Conservation (phyloP, 2,329 filamentous ascomycete genomes). For the Orbilia quercus region DNA sequence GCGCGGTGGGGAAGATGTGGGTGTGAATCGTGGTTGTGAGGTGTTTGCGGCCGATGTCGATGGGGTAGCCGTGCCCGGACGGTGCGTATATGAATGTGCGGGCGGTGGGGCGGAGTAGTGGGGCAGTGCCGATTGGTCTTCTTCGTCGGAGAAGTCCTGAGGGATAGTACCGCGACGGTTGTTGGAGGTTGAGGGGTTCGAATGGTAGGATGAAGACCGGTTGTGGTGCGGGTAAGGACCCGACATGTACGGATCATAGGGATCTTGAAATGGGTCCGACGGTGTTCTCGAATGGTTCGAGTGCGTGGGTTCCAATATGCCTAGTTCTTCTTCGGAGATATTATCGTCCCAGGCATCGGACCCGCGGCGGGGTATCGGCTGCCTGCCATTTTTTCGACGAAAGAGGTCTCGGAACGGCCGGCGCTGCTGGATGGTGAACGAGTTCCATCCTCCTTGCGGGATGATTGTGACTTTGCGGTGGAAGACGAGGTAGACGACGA, state of each 20-base stretch:
- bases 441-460: conserved; percentile 37
- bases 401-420: conserved; percentile 46
- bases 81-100: conserved; percentile 1
- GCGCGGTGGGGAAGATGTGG: conserved; percentile 41
- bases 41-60: conserved; percentile 45
- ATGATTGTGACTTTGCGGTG: conserved; percentile 47
- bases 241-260: conserved; percentile 31
- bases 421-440: conserved; percentile 48
- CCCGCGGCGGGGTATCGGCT: conserved; percentile 34
- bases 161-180: background rate
- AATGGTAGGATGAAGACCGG: conserved; percentile 34
- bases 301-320: conserved; percentile 35
- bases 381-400: conserved; percentile 22
- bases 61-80: conserved; percentile 29
- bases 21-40: conserved; percentile 44
- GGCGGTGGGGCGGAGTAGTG: conserved; percentile 36
- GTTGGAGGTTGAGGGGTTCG: conserved; percentile 26
- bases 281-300: conserved; percentile 43
- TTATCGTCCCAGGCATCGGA: conserved; percentile 48
- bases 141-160: conserved; percentile 41
- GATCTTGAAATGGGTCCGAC: conserved; percentile 48
- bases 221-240: conserved; percentile 9
- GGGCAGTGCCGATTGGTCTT: conserved; percentile 43
- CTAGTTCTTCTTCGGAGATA: conserved; percentile 53
- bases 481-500: conserved; percentile 45